These are phyloP conservation scores for Cymbidium sinense DNA, from an alignment of 106 monocot genomes.

Conservation along the genomic window DNA sequence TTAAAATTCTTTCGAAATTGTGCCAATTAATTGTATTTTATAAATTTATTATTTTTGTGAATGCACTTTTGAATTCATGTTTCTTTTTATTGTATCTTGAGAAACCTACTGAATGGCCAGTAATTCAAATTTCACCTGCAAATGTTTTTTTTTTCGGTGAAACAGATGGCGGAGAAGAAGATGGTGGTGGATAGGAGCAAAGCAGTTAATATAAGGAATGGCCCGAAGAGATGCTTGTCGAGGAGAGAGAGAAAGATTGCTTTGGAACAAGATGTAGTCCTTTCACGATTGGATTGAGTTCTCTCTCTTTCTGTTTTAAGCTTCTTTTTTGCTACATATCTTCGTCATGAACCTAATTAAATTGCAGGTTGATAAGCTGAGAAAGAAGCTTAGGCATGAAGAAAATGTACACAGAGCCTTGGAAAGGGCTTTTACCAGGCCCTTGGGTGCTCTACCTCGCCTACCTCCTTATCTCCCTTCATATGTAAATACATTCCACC, in stretches of 20 bases:
- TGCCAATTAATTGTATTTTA: neutral
- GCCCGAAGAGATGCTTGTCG: slow-evolving; percentile 17
- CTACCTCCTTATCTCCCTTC: slow-evolving; percentile 86
- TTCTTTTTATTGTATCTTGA: neutral
- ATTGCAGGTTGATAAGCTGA: slow-evolving; percentile 81
- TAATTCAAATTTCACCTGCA: too few relatives aligned
- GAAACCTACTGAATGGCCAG: too few relatives aligned
- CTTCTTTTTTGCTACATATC: neutral
- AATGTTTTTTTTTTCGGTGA: neutral
- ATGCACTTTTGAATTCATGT: neutral
- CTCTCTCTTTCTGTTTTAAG: neutral
- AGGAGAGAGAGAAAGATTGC: slow-evolving; percentile 80
- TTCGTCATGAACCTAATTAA: neutral
- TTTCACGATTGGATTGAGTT: slow-evolving; percentile 11
- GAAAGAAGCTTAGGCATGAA: slow-evolving; percentile 77
- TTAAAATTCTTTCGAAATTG: neutral
- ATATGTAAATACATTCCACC: slow-evolving; percentile 25
- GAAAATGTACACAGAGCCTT: slow-evolving; percentile 87
- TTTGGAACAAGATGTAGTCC: slow-evolving; percentile 72
- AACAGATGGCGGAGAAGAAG: slow-evolving; percentile 51
- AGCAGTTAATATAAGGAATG: slow-evolving; percentile 13
- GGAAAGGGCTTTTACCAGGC: slow-evolving; percentile 81
- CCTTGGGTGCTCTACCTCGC: slow-evolving; percentile 81
- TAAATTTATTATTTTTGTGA: neutral
- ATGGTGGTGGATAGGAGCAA: slow-evolving; percentile 19